Conservation (phyloP, 148 eudicot species). For the Chenopodium album region DNA sequence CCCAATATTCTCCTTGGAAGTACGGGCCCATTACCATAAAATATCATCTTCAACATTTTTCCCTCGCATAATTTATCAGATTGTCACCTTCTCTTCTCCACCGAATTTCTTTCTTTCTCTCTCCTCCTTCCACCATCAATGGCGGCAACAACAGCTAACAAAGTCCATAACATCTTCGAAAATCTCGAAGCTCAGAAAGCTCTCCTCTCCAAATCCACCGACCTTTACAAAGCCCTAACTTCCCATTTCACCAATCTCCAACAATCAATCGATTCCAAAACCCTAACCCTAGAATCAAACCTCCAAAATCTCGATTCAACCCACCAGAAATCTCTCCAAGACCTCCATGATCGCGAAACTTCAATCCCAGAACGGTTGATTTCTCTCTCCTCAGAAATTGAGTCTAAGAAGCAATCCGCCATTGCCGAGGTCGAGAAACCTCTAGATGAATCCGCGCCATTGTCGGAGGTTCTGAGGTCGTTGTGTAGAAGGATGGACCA, state of each 20-base stretch:
- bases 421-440: slow-evolving; percentile 33
- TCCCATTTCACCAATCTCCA: slow-evolving; percentile 37
- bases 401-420: slow-evolving; percentile 30
- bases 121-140: slow-evolving; percentile 15
- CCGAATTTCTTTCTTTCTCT: neutral
- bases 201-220: slow-evolving; percentile 35
- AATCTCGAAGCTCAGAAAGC: slow-evolving; percentile 43
- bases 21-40: too few species aligned
- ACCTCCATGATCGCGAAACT: slow-evolving; percentile 38
- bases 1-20: too few species aligned
- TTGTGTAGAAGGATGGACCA: slow-evolving; percentile 46
- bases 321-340: slow-evolving; percentile 23
- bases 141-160: slow-evolving; percentile 31
- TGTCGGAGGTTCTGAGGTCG: slow-evolving; percentile 31
- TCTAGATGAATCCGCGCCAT: neutral
- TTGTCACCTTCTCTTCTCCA: neutral
- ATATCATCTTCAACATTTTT: too few species aligned
- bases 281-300: slow-evolving; percentile 45
- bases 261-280: slow-evolving; percentile 30
- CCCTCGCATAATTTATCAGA: too few species aligned
- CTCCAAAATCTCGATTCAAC: slow-evolving; percentile 34
- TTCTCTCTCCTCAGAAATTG: slow-evolving; percentile 28
- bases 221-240: slow-evolving; percentile 54
- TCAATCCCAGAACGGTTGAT: slow-evolving; percentile 32
- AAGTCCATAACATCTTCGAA: slow-evolving; percentile 36